phyloP scores from a whole-genome alignment of 768 basidiomycete species.

The Lactifluus volemus region DNA sequence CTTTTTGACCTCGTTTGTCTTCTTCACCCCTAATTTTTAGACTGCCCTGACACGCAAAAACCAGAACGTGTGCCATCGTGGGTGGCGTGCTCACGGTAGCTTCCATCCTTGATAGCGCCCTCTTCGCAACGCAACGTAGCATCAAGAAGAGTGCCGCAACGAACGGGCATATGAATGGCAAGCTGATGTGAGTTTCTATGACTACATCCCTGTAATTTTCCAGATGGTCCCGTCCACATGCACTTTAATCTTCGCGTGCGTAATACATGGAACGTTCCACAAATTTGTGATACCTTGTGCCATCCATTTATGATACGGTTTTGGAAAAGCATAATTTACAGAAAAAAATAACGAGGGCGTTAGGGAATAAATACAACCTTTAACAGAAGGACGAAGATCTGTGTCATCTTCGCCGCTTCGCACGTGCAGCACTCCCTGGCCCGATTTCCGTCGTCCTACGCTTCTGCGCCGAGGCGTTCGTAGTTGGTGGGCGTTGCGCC shows the following conservation, averaged over 20 bases:
- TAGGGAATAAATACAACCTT: slow-evolving; percentile 1
- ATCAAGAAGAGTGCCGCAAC: slow-evolving; percentile 49
- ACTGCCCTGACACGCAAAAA: neutral
- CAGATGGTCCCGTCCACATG: neutral
- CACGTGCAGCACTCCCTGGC: neutral
- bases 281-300: neutral
- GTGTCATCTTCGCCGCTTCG: slow-evolving; percentile 14
- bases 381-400: neutral
- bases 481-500: neutral
- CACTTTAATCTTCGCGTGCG: neutral
- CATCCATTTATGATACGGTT: neutral
- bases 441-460: slow-evolving; percentile 1
- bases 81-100: slow-evolving; percentile 96
- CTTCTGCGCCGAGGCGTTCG: slow-evolving; percentile 4
- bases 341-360: neutral
- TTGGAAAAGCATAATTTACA: neutral
- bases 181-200: slow-evolving; percentile 18
- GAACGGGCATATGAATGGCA: slow-evolving; percentile 17
- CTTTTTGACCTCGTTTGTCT: slow-evolving; percentile 88
- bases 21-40: neutral
- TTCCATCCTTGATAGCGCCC: slow-evolving; percentile 73
- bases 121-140: slow-evolving; percentile 73
- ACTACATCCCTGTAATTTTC: neutral
- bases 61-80: slow-evolving; percentile 94
- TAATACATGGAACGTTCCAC: neutral